These are phyloP conservation scores for Fusarium foetens DNA, from an alignment of 2,329 filamentous ascomycete species.

Conservation along the genomic window DNA sequence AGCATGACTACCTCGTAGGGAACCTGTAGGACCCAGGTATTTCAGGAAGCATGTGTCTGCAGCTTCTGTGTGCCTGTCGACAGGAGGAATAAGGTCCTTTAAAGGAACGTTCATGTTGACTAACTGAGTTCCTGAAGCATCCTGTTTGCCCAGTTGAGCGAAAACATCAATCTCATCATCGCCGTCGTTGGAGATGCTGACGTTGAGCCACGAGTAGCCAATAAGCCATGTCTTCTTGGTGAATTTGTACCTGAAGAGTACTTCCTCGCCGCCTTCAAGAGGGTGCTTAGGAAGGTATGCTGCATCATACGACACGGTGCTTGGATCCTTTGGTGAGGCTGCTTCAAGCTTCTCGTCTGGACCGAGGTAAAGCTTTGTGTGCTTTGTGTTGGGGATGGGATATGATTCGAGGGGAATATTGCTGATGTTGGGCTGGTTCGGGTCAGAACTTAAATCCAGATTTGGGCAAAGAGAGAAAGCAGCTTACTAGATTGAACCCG, in stretches of 20 bases:
- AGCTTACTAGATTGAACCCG: not conserved
- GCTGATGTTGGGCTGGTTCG: not conserved
- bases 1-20: not conserved
- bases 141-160: not conserved
- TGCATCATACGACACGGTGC: not conserved
- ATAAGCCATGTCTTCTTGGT: not conserved
- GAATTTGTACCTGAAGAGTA: not conserved
- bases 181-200: not conserved
- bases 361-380: not conserved
- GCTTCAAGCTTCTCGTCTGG: not conserved
- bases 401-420: not conserved
- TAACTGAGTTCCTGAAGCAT: not conserved
- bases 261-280: not conserved
- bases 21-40: not conserved
- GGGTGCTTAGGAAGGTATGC: not conserved
- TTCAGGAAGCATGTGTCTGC: not conserved
- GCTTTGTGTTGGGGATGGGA: not conserved
- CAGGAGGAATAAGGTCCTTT: not conserved
- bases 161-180: not conserved
- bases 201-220: not conserved
- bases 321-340: rapidly evolving
- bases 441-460: not conserved
- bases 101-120: constrained; percentile 2
- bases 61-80: not conserved
- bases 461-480: rapidly evolving